phyloP scores from a whole-genome alignment of 169 alveolate genomes.

The Hammondia hammondi region DNA sequence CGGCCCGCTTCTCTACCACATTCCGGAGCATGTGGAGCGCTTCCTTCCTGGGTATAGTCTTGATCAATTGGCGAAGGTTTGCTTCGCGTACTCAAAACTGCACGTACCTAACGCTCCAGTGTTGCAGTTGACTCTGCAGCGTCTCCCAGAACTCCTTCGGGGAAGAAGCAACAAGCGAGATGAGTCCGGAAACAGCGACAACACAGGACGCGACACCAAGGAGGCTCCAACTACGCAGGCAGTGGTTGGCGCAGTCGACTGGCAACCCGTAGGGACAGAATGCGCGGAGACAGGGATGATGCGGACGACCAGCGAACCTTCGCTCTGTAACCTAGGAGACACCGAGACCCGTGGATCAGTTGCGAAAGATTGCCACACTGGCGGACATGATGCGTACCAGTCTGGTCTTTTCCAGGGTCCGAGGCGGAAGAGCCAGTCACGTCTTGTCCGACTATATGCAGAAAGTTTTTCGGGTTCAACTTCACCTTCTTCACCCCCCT shows the following conservation, averaged over 20 bases:
- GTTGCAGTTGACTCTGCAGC: neutral
- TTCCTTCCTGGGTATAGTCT: neutral
- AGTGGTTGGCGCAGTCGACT: neutral
- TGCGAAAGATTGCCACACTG: neutral
- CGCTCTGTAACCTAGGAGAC: neutral
- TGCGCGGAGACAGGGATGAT: neutral
- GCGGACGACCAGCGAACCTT: neutral
- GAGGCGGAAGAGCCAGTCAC: constrained; percentile 17
- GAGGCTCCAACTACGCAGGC: neutral
- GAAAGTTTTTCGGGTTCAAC: neutral
- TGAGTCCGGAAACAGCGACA: neutral
- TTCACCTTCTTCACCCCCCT: neutral
- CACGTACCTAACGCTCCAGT: constrained; percentile 5
- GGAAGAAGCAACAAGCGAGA: neutral
- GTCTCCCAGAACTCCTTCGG: neutral
- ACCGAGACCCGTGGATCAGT: neutral
- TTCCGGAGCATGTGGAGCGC: constrained; percentile 40
- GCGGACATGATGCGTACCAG: neutral
- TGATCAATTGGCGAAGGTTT: constrained; percentile 32
- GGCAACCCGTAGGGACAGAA: neutral
- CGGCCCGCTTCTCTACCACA: constrained; percentile 34
- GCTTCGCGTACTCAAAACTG: constrained; percentile 26
- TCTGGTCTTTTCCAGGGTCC: neutral
- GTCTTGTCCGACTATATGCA: neutral
- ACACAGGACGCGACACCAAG: neutral